Base-by-base conservation (phyloP, 2,329 filamentous ascomycete species). In the Teratosphaeria zuluensis region DNA sequence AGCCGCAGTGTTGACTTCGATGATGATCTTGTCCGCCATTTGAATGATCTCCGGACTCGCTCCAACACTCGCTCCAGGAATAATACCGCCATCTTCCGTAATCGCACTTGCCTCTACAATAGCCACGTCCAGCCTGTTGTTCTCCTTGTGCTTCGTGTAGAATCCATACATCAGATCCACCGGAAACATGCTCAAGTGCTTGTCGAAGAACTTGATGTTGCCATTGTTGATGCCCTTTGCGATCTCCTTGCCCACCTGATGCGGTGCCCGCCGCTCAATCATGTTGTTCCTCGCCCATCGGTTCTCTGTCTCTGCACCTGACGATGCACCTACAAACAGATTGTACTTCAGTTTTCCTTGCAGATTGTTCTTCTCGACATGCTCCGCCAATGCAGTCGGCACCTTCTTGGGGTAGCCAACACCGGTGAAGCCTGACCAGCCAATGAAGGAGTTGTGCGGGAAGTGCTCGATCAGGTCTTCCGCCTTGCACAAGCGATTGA, bases 181-280 rank as follows among this genome's bases (percentile, higher is more conserved):
- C 3, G 90, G 90, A 73, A 95, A 95, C 90, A 95, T 95, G 75
- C 87, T 91, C 70, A 95, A 74, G 77, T 95, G 90, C 78, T 95
- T 95, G 74, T 95, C 90, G 72, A 95, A 95, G 76, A 95, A 95
- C 63, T 92, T 85, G 76, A 95, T 95, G 65, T 87, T 81, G 51
- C 90, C 90, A 66, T 87, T 85, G 74, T 95, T 95, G 76, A 95
- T 95, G 9, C 90, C 90, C 78, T 90, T 92, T 61, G 90, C 84
- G 64, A 95, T 95, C 60, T 88, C 82, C 78, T 95, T 95, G 70
- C 90, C 90, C 61, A 95, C 90, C 72, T 95, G 90, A 76, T 95
- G 90, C 58, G 90, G 90, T 66, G 84, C 83, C 58, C 90, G 83
- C 59, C 90, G 81, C 77, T 92, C 87, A 68, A 95, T 95, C 90